Evolutionary conservation across 2,329 filamentous ascomycete genomes (phyloP).

Genomic region (Pseudogymnoascus sp.): DNA sequence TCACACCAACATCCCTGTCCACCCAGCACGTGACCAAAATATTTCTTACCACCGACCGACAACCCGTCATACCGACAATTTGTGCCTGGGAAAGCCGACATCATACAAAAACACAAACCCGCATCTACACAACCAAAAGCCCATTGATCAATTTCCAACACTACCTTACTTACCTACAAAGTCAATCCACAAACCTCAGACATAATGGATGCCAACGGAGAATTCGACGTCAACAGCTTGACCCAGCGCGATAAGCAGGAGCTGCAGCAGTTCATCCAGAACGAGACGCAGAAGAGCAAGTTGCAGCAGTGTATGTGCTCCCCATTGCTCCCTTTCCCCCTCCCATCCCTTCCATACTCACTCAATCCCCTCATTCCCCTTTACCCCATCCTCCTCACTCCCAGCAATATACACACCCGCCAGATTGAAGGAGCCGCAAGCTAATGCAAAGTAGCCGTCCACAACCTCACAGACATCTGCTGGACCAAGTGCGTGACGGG

Average conservation of each 20-base stretch:
- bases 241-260: conserved; percentile 77
- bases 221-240: conserved; percentile 63
- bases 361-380: conserved; percentile 7
- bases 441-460: conserved; percentile 55
- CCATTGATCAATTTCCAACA: conserved; percentile 15
- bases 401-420: too few species aligned
- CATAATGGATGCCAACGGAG: conserved; percentile 9
- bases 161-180: conserved; percentile 23
- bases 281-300: conserved; percentile 77
- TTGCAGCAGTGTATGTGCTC: conserved; percentile 40
- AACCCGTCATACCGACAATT: neutral
- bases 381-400: neutral
- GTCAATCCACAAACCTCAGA: neutral
- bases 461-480: conserved; percentile 67
- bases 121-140: neutral
- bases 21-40: neutral
- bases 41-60: neutral
- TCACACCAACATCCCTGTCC: neutral
- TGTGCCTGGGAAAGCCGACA: neutral
- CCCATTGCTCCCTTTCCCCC: neutral
- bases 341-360: too few species aligned
- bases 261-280: conserved; percentile 75
- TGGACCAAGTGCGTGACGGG: conserved; percentile 89
- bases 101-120: neutral
- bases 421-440: neutral